These are phyloP conservation scores for Blastomyces parvus DNA, from an alignment of 2,329 filamentous ascomycete genomes.

Conservation along the genomic window DNA sequence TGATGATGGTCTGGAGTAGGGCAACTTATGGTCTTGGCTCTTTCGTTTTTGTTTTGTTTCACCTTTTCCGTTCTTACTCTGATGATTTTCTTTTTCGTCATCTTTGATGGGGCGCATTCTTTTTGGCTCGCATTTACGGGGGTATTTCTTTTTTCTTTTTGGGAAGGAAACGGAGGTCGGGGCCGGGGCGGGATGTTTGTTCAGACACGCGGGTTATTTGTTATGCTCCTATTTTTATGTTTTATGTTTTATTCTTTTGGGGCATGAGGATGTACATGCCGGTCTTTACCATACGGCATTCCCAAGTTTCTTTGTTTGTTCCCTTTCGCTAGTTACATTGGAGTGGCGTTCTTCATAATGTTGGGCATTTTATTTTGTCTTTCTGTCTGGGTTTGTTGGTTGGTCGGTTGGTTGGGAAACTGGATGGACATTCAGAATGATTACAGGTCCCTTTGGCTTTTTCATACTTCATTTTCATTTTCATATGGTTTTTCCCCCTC, in stretches of 20 bases:
- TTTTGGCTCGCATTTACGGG: constrained; percentile 2
- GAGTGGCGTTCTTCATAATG: not conserved
- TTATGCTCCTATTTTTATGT: no score
- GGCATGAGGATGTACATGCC: not conserved
- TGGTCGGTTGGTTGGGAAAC: not conserved
- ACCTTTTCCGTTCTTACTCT: not conserved
- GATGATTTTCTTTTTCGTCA: not conserved
- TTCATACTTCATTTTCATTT: not conserved
- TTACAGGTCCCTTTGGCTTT: not conserved
- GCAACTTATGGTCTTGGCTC: not conserved
- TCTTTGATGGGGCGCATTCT: not conserved
- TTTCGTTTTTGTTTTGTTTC: not conserved
- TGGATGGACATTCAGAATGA: not conserved
- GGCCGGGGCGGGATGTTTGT: not conserved
- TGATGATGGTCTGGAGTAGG: constrained; percentile 2
- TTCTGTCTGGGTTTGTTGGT: not conserved
- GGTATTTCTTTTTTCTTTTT: not conserved
- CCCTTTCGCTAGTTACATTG: not conserved
- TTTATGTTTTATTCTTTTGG: not conserved
- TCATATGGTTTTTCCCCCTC: not conserved
- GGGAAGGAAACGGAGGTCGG: not conserved
- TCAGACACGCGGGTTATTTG: not conserved
- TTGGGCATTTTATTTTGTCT: not conserved
- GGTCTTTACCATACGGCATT: not conserved
- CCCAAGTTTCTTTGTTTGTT: not conserved